Evolutionary conservation across 2,329 filamentous ascomycete species (phyloP), one percentile per base, ranked within the genome.

Genomic region (Trichoderma sp.): DNA sequence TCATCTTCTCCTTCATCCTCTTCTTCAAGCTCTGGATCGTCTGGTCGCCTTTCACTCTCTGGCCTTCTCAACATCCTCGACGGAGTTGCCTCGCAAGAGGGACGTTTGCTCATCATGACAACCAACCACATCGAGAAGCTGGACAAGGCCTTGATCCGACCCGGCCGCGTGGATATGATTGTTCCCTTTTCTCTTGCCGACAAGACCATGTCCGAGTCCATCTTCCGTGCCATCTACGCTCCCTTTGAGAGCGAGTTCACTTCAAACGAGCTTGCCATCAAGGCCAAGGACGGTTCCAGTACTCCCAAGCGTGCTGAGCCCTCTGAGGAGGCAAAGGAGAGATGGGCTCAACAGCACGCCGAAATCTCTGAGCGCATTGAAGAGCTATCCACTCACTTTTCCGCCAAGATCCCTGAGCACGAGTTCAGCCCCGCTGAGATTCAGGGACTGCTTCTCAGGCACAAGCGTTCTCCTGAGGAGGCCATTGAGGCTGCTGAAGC

Each of bases 61-160:
- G 92, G 91, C 0, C 83, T 96, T 2, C 87, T 96, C 59, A 96
- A 96, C 78, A 91, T 92, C 58, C 89, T 96, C 52, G 92, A 96
- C 73, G 92, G 93, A 49, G 87, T 89, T 7, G 87, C 87, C 21
- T 88, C 87, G 10, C 86, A 89, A 71, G 88, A 90, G 74, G 87
- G 87, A 7, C 84, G 87, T n/a, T 82, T 89, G 5, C 82, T 89
- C 16, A 85, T 89, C 76, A 89, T 89, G 87, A 89, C 87, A 2
- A 89, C 87, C n/a, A 89, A 89, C 73, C 86, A 89, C 75, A 66
- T 88, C 0, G 86, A 89, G 71, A 87, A 87, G 74, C 82, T 89
- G 10, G 87, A 89, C 79, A 85, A 85, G 71, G 88, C 88, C 0
- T 81, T 90, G 21, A 88, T 89, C 71, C 87, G 88, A 0, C 87